A percentile compares a stretch with the other conserved stretches of the same genome.
Conservation (phyloP, 306 rosid species). For the Luffa aegyptiaca region DNA sequence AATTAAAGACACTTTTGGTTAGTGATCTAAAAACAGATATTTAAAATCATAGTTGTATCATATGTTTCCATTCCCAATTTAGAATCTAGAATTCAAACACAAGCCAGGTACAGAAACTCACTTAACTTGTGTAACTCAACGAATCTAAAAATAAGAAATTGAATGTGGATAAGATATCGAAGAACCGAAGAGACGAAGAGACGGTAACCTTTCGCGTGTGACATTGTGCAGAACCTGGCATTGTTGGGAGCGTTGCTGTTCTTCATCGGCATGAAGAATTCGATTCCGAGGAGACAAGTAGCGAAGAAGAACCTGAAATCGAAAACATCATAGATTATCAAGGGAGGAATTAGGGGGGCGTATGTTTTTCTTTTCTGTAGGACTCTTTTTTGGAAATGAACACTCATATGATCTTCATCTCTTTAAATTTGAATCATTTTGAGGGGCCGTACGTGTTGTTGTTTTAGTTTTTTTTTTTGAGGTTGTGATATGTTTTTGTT, state of each 20-base stretch:
- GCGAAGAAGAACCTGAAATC: constrained; percentile 38
- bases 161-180: not conserved
- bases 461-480: not conserved
- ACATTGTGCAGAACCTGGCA: constrained; percentile 42
- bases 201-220: not conserved
- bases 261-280: constrained; percentile 45
- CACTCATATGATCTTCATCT: constrained; percentile 1
- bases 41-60: not conserved
- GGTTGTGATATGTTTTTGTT: not conserved
- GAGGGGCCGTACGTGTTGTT: not conserved
- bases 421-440: not conserved
- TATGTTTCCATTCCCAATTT: not conserved
- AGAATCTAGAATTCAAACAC: not conserved
- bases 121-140: not conserved
- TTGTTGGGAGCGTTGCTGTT: constrained; percentile 60
- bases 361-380: not conserved
- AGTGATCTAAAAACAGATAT: not conserved
- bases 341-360: not conserved
- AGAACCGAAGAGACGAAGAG: not conserved
- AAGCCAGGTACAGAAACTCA: not conserved
- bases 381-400: not conserved
- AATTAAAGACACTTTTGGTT: not conserved
- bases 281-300: constrained; percentile 37
- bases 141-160: too few species aligned
- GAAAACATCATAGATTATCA: constrained; percentile 26